phyloP scores from a whole-genome alignment of 805 yeast genomes.

The Metschnikowia baotianmanensis region DNA sequence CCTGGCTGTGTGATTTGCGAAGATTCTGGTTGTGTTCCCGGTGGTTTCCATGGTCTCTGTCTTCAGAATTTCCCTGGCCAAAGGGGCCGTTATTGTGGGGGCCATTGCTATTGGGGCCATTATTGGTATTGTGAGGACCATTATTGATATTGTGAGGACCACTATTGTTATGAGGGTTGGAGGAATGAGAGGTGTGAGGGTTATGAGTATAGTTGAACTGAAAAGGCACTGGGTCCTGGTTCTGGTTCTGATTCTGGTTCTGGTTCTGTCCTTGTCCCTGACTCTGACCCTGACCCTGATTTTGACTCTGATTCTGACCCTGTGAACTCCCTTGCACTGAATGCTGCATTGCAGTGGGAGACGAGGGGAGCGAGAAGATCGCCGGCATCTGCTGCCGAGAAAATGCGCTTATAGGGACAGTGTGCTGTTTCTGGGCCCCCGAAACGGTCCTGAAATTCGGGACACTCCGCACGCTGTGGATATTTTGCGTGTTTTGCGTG shows the following conservation, averaged over 20 bases:
- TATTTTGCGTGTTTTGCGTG: not conserved
- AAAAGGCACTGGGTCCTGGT: not conserved
- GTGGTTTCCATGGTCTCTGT: not conserved
- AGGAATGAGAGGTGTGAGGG: not conserved
- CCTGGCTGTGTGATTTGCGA: slow-evolving; percentile 27
- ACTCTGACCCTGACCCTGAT: not conserved
- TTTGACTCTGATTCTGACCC: too few relatives aligned
- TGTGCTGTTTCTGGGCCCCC: not conserved
- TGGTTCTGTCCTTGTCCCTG: not conserved
- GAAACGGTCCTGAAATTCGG: slow-evolving; percentile 4
- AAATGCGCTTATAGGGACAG: not conserved
- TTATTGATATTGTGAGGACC: too few relatives aligned
- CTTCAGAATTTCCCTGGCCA: too few relatives aligned
- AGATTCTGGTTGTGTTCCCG: slow-evolving; percentile 8
- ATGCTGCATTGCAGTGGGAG: slow-evolving; percentile 24
- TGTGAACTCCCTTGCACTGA: not conserved
- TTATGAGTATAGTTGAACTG: not conserved
- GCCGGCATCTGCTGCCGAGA: slow-evolving; percentile 20
- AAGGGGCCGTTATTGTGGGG: too few relatives aligned
- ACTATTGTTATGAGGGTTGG: too few relatives aligned
- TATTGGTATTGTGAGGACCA: too few relatives aligned
- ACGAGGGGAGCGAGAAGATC: slow-evolving; percentile 29
- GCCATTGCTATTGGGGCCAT: not conserved
- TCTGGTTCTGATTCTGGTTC: not conserved
- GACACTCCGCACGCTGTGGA: slow-evolving; percentile 6